These are phyloP conservation scores for Hypericum perforatum DNA, from an alignment of 345 rosid species.

Conservation along the genomic window DNA sequence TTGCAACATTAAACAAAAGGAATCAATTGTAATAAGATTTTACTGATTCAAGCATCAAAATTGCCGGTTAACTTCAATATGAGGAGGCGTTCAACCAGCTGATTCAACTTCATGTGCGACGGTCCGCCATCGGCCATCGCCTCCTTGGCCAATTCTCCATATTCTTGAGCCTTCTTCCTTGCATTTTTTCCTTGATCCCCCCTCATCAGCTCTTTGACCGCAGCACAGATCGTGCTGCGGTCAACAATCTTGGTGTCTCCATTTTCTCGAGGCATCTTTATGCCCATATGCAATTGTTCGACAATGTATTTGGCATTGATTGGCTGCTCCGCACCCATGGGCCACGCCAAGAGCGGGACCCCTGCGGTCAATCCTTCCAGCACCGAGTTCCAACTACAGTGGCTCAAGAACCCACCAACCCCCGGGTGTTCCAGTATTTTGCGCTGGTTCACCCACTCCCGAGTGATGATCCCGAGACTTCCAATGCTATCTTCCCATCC, in stretches of 20 bases:
- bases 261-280: not conserved
- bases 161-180: slow-evolving; percentile 17
- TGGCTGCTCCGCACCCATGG: slow-evolving; percentile 16
- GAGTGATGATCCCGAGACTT: slow-evolving; percentile 1
- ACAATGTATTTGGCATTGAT: slow-evolving; percentile 18
- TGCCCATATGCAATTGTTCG: slow-evolving; percentile 7
- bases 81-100: slow-evolving; percentile 8
- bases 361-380: slow-evolving; percentile 18
- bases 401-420: slow-evolving; percentile 9
- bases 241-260: slow-evolving; percentile 1
- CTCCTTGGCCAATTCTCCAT: slow-evolving; percentile 11
- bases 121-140: slow-evolving; percentile 17
- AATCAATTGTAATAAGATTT: too few relatives aligned
- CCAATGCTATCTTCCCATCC: slow-evolving; percentile 10
- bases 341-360: slow-evolving; percentile 25
- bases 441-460: slow-evolving; percentile 13
- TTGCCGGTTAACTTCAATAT: not conserved
- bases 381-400: slow-evolving; percentile 21
- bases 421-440: slow-evolving; percentile 2
- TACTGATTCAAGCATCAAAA: too few relatives aligned
- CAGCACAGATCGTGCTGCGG: slow-evolving; percentile 7
- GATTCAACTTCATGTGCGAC: slow-evolving; percentile 15
- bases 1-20: too few relatives aligned
- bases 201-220: slow-evolving; percentile 18
- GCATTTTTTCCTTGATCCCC: slow-evolving; percentile 16